Evolutionary conservation across 2,329 filamentous ascomycete genomes (phyloP).

Genomic region (Talaromyces sp.): DNA sequence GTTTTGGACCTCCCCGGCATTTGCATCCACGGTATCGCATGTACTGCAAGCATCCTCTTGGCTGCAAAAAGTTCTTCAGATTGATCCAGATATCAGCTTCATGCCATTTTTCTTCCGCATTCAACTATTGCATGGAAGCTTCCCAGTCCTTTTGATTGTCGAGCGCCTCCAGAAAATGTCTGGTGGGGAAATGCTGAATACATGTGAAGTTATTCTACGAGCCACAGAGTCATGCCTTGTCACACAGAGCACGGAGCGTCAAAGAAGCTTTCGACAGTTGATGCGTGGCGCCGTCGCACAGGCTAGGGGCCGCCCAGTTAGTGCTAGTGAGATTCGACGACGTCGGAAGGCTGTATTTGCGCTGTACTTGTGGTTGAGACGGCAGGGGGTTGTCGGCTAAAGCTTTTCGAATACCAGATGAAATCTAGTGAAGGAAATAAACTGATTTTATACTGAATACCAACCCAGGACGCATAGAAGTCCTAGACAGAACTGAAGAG

Average conservation of each 20-base stretch:
- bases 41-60: constrained; percentile 87
- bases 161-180: constrained; percentile 86
- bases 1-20: constrained; percentile 88
- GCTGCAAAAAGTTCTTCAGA: constrained; percentile 82
- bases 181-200: constrained; percentile 78
- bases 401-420: no score
- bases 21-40: constrained; percentile 83
- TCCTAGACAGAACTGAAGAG: no score
- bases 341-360: constrained; percentile 79
- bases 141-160: constrained; percentile 81
- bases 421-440: no score
- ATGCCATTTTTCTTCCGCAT: constrained; percentile 98
- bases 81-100: constrained; percentile 87
- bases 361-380: constrained; percentile 84
- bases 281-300: constrained; percentile 93
- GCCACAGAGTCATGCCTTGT: constrained; percentile 92
- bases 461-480: no score
- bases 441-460: no score
- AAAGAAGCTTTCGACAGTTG: constrained; percentile 92
- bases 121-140: constrained; percentile 87
- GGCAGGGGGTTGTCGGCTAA: no score
- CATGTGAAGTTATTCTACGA: constrained; percentile 88
- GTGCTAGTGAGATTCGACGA: constrained; percentile 81
- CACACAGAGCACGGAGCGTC: constrained; percentile 89
- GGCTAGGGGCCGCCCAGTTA: constrained; percentile 80